Evolutionary conservation across 345 rosid species (phyloP).

Genomic region (Euphorbia peplus): DNA sequence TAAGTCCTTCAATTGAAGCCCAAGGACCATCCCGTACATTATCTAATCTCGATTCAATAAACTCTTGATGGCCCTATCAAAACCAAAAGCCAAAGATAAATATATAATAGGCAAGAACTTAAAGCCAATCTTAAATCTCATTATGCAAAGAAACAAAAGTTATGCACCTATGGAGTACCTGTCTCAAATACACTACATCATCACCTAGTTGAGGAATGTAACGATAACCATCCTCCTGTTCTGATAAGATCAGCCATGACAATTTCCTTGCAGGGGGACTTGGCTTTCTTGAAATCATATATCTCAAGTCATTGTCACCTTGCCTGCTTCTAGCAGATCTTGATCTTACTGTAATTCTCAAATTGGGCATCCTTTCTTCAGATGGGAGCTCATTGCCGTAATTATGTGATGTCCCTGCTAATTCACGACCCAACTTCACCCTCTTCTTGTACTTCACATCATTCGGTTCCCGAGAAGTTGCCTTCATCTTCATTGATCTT

Average conservation of each 20-base stretch:
- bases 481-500: slow-evolving; percentile 65
- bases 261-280: slow-evolving; percentile 18
- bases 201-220: slow-evolving; percentile 33
- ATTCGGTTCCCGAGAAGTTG: slow-evolving; percentile 39
- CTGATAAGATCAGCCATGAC: slow-evolving; percentile 27
- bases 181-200: slow-evolving; percentile 29
- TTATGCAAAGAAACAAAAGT: slow-evolving; percentile 4
- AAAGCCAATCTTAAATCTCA: not conserved
- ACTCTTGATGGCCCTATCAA: slow-evolving; percentile 27
- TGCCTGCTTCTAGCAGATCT: slow-evolving; percentile 24
- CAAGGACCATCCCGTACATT: slow-evolving; percentile 16
- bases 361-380: slow-evolving; percentile 16
- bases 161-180: slow-evolving; percentile 16
- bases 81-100: slow-evolving; percentile 1
- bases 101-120: not conserved
- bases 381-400: slow-evolving; percentile 8
- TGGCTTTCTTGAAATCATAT: not conserved
- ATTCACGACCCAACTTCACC: slow-evolving; percentile 36
- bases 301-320: slow-evolving; percentile 2
- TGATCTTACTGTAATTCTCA: slow-evolving; percentile 9
- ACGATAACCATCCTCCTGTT: slow-evolving; percentile 26
- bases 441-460: slow-evolving; percentile 28
- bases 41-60: slow-evolving; percentile 3
- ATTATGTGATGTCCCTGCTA: slow-evolving; percentile 38
- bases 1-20: slow-evolving; percentile 12